phyloP scores from a whole-genome alignment of 257 asterid species.

The Salvia miltiorrhiza region DNA sequence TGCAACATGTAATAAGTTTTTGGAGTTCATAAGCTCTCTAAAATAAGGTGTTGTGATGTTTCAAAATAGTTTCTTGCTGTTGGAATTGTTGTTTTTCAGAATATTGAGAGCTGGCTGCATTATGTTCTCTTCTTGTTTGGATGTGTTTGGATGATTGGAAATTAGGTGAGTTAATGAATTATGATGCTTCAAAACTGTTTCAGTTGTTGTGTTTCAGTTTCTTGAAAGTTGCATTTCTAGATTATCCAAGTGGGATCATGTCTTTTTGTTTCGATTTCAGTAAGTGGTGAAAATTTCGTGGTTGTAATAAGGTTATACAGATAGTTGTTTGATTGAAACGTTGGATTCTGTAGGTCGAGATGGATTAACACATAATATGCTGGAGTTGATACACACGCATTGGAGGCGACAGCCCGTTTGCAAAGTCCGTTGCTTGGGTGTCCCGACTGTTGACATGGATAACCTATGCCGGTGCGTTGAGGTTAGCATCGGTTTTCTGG shows the following conservation, averaged over 20 bases:
- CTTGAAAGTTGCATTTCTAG: background rate
- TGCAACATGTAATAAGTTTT: too few species aligned
- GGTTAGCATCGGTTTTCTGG: conserved; percentile 43
- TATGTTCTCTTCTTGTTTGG: background rate
- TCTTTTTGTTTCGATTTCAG: background rate
- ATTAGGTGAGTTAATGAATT: background rate
- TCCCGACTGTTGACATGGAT: conserved; percentile 95
- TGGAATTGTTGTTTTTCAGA: background rate
- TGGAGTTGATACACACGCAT: conserved; percentile 95
- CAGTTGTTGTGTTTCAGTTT: background rate
- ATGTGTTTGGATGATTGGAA: background rate
- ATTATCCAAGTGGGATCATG: background rate
- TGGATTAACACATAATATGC: conserved; percentile 96
- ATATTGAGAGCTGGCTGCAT: background rate
- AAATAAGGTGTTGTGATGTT: background rate
- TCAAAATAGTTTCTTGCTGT: background rate
- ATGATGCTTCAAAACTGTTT: background rate
- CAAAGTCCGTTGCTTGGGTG: conserved; percentile 96
- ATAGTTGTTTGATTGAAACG: conserved; percentile 21
- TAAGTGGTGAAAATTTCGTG: background rate
- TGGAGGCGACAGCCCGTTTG: conserved; percentile 94
- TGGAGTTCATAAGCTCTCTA: too few species aligned
- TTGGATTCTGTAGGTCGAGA: conserved; percentile 75
- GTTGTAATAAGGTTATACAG: conserved; percentile 8
- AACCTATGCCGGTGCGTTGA: conserved; percentile 82